These are phyloP conservation scores for Alternaria rosae DNA, from an alignment of 2,329 filamentous ascomycete genomes.

Conservation along the genomic window DNA sequence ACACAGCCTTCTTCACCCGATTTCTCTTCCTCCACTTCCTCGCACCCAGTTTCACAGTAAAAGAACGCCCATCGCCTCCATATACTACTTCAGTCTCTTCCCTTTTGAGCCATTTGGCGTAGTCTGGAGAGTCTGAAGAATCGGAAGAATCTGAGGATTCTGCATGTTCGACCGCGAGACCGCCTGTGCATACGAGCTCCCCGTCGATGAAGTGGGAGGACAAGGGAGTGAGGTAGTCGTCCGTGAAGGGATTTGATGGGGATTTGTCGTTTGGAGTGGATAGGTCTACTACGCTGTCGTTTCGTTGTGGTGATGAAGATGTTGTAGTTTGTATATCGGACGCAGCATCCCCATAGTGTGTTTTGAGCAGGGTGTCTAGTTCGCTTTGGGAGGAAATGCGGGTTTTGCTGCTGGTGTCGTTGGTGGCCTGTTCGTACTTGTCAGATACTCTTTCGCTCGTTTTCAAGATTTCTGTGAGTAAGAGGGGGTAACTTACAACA, in stretches of 20 bases:
- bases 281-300: background rate
- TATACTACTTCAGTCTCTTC: background rate
- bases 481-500: background rate
- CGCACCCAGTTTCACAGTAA: background rate
- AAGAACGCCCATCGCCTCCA: background rate
- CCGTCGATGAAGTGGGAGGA: background rate
- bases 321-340: background rate
- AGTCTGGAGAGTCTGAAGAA: background rate
- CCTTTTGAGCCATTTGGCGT: background rate
- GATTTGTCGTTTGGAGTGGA: background rate
- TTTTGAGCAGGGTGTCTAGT: background rate
- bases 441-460: background rate
- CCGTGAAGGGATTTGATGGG: background rate
- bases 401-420: background rate
- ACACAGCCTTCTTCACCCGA: background rate
- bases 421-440: background rate
- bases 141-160: background rate
- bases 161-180: background rate
- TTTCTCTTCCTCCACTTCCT: background rate
- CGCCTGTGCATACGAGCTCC: background rate
- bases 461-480: accelerated
- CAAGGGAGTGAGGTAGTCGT: background rate
- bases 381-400: background rate
- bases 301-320: background rate
- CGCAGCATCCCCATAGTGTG: background rate